Evolutionary conservation across 1,284 basidiomycete genomes (phyloP).

Genomic region (Schizophyllum amplum): DNA sequence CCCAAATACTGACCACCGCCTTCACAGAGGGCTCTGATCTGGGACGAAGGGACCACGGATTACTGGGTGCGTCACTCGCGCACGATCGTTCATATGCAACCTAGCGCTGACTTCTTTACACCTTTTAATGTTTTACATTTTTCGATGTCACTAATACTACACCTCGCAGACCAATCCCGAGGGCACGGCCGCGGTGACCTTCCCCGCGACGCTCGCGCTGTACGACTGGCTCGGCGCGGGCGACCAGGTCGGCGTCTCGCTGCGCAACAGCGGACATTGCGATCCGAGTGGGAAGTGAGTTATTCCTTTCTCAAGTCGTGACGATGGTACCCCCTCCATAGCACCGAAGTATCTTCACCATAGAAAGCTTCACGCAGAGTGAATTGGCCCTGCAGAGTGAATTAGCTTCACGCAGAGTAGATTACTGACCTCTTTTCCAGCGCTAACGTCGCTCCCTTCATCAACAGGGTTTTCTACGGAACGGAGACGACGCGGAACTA

Average conservation of each 20-base stretch:
- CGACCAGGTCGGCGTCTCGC: slow-evolving; percentile 18
- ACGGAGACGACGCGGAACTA: slow-evolving; percentile 12
- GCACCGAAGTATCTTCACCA: too few relatives aligned
- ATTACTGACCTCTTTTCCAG: neutral
- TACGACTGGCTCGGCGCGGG: slow-evolving; percentile 17
- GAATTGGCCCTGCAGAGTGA: too few relatives aligned
- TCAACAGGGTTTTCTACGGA: slow-evolving; percentile 13
- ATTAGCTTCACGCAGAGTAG: too few relatives aligned
- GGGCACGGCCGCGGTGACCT: slow-evolving; percentile 17
- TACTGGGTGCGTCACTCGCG: neutral
- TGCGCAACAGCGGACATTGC: slow-evolving; percentile 16
- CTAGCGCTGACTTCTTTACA: too few relatives aligned
- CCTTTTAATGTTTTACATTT: too few relatives aligned
- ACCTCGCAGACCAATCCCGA: neutral
- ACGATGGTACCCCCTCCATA: too few relatives aligned
- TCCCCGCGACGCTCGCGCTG: slow-evolving; percentile 16
- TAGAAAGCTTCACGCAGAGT: too few relatives aligned
- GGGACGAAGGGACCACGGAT: neutral
- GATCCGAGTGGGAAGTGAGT: slow-evolving; percentile 18
- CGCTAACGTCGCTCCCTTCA: slow-evolving; percentile 10
- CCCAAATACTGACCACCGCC: neutral
- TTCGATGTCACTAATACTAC: neutral
- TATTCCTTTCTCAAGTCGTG: neutral
- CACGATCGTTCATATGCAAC: too few relatives aligned
- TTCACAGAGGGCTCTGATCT: neutral